A percentile compares a stretch with the other conserved stretches of the same genome.
These are phyloP conservation scores for Emydomyces testavorans DNA, from an alignment of 2,329 filamentous ascomycete genomes.

Conservation along the genomic window DNA sequence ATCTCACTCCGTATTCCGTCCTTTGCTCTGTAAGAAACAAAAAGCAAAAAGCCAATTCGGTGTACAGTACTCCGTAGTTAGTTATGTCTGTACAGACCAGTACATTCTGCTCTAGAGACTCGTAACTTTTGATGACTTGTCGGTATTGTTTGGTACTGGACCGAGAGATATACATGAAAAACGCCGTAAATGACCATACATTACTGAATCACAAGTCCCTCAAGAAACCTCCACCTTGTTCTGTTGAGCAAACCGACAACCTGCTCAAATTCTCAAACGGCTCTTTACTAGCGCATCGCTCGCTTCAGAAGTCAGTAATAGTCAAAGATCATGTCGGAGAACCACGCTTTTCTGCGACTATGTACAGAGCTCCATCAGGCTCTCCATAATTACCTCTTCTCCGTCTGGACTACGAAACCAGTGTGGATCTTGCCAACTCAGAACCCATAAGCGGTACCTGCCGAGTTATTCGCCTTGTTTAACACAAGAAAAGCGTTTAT, in stretches of 20 bases:
- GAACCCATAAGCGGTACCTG: neutral
- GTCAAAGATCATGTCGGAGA: too few relatives aligned
- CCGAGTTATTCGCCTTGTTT: constrained; percentile 2
- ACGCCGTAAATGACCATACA: neutral
- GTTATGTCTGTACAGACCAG: too few relatives aligned
- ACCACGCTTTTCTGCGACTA: neutral
- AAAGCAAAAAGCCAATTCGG: too few relatives aligned
- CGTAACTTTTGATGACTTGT: constrained; percentile 1
- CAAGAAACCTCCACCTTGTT: too few relatives aligned
- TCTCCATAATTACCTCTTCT: too few relatives aligned
- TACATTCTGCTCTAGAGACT: neutral
- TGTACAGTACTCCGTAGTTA: too few relatives aligned
- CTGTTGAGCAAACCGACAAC: neutral
- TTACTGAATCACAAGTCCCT: too few relatives aligned
- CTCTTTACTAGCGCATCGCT: neutral
- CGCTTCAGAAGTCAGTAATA: too few relatives aligned
- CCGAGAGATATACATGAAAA: neutral
- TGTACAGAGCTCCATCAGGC: too few relatives aligned
- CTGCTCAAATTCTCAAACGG: neutral
- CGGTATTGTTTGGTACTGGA: constrained; percentile 2
- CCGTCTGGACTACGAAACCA: too few relatives aligned
- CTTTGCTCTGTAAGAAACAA: too few relatives aligned
- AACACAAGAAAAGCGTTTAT: constrained; percentile 10
- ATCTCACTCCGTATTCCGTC: neutral
- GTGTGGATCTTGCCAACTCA: constrained; percentile 11